Percentiles rank a stretch among this genome's conserved stretches.
phyloP scores from a whole-genome alignment of 2,329 filamentous ascomycete species.

The Xenoacremonium recifei region DNA sequence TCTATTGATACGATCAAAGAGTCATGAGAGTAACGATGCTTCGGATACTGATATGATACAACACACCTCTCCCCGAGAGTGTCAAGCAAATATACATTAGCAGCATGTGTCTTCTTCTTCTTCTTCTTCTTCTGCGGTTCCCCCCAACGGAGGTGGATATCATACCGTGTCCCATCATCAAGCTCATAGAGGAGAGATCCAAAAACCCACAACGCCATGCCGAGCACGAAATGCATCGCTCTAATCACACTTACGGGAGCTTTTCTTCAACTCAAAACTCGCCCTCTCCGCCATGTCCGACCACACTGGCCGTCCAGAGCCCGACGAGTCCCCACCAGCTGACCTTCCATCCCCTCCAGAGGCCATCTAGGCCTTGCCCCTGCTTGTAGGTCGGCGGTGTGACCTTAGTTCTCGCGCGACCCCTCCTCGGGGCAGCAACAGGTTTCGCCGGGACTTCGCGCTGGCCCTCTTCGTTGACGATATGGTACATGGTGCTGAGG shows the following conservation, averaged over 20 bases:
- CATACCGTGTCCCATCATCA: constrained; percentile 39
- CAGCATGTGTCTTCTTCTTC: constrained; percentile 1
- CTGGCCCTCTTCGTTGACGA: constrained; percentile 78
- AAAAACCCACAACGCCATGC: constrained; percentile 35
- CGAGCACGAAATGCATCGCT: constrained; percentile 26
- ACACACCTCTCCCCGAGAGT: constrained; percentile 6
- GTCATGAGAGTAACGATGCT: constrained; percentile 1
- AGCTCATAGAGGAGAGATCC: constrained; percentile 36
- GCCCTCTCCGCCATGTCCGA: constrained; percentile 61
- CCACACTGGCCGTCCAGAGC: constrained; percentile 67
- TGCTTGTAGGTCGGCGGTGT: constrained; percentile 41
- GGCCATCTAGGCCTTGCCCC: constrained; percentile 66
- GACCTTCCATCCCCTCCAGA: constrained; percentile 75
- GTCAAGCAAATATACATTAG: constrained; percentile 22
- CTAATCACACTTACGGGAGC: constrained; percentile 12
- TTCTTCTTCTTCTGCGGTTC: too few relatives aligned
- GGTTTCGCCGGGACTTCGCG: constrained; percentile 42
- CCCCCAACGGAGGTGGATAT: constrained; percentile 36
- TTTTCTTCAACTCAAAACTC: constrained; percentile 52
- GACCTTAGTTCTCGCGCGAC: constrained; percentile 30
- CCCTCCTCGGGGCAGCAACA: constrained; percentile 30
- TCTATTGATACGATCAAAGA: too few relatives aligned
- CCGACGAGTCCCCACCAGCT: constrained; percentile 76
- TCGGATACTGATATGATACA: constrained; percentile 15
- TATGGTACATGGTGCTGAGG: constrained; percentile 86